A percentile compares a stretch with the other conserved stretches of the same genome.
Conservation (phyloP, 768 basidiomycete genomes). For the Mrakia frigida region DNA sequence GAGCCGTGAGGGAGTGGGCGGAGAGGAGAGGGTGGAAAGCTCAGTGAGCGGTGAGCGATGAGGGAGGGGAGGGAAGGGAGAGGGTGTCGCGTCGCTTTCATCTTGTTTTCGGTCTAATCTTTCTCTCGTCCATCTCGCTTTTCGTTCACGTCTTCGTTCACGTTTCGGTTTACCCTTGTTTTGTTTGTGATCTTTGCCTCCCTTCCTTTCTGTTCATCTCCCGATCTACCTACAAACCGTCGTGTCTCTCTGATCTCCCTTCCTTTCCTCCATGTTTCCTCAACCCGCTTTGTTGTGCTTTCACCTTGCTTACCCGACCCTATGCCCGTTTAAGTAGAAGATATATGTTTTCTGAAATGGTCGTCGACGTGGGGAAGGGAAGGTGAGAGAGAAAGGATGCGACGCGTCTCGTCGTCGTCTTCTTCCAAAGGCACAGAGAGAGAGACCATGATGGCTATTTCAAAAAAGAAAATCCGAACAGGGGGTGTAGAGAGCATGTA, state of each 20-base stretch:
- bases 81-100: too few relatives aligned
- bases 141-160: not conserved
- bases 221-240: too few relatives aligned
- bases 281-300: not conserved
- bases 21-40: conserved; percentile 13
- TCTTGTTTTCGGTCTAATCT: not conserved
- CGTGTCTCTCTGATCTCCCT: not conserved
- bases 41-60: not conserved
- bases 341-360: too few relatives aligned
- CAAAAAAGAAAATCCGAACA: too few relatives aligned
- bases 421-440: too few relatives aligned
- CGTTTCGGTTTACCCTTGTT: not conserved
- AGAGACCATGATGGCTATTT: too few relatives aligned
- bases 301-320: conserved; percentile 41
- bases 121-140: not conserved
- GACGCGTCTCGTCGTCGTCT: too few relatives aligned
- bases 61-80: not conserved
- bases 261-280: too few relatives aligned
- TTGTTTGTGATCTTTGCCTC: not conserved
- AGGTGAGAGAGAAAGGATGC: too few relatives aligned
- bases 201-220: not conserved
- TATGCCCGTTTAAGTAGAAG: too few relatives aligned
- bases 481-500: too few relatives aligned
- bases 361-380: too few relatives aligned
- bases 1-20: conserved; percentile 23